Percentiles rank a stretch among this genome's conserved stretches.
phyloP scores from a whole-genome alignment of 441 rosid genomes.

The Euphorbia schlechtendalii region DNA sequence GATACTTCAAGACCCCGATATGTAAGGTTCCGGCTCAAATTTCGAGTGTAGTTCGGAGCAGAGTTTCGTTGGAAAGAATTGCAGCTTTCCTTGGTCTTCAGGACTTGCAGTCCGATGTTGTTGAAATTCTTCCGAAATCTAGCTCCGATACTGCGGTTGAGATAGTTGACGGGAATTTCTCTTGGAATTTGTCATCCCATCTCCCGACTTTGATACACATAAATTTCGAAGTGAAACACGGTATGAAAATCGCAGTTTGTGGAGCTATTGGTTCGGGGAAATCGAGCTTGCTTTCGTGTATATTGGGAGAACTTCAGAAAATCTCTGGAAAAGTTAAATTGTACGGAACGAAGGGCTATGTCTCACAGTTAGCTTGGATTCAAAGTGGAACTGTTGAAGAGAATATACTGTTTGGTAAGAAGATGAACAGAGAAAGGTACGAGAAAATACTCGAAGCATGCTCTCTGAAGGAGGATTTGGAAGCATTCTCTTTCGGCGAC shows the following conservation, averaged over 20 bases:
- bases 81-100: slow-evolving; percentile 44
- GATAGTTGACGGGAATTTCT: slow-evolving; percentile 39
- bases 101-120: slow-evolving; percentile 32
- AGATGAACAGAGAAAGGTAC: slow-evolving; percentile 60
- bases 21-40: slow-evolving; percentile 40
- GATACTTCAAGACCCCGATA: slow-evolving; percentile 46
- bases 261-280: slow-evolving; percentile 67
- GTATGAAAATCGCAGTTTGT: slow-evolving; percentile 57
- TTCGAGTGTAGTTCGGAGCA: slow-evolving; percentile 45
- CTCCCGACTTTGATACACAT: slow-evolving; percentile 38
- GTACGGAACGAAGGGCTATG: slow-evolving; percentile 66
- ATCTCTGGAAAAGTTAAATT: slow-evolving; percentile 38
- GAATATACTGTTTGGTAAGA: slow-evolving; percentile 67
- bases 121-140: slow-evolving; percentile 32
- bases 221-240: slow-evolving; percentile 34
- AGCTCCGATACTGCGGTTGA: slow-evolving; percentile 36
- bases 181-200: slow-evolving; percentile 43
- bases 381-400: slow-evolving; percentile 78
- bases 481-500: slow-evolving; percentile 64
- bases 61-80: slow-evolving; percentile 55
- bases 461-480: slow-evolving; percentile 63
- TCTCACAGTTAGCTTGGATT: slow-evolving; percentile 85
- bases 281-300: slow-evolving; percentile 51
- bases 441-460: slow-evolving; percentile 61
- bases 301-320: slow-evolving; percentile 52